These are phyloP conservation scores for Somion occarium DNA, from an alignment of 1,284 basidiomycete genomes.

Conservation along the genomic window DNA sequence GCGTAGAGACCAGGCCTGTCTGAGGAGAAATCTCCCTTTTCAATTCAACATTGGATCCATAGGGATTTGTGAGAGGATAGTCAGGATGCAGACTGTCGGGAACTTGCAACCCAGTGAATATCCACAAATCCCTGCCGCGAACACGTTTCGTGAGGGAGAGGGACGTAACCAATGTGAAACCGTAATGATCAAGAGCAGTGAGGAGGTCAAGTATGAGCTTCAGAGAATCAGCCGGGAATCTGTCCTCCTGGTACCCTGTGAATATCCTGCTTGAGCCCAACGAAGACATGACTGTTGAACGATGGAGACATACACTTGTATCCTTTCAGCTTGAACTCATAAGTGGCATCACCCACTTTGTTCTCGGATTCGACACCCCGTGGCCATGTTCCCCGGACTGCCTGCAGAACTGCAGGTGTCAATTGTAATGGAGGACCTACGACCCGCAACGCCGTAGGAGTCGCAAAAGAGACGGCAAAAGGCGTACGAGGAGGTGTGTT, in stretches of 20 bases:
- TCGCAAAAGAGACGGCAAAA: constrained; percentile 72
- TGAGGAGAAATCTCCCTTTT: constrained; percentile 21
- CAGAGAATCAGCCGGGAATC: constrained; percentile 72
- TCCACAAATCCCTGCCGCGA: constrained; percentile 72
- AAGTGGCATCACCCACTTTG: constrained; percentile 63
- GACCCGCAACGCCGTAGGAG: constrained; percentile 62
- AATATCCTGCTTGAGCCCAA: constrained; percentile 6
- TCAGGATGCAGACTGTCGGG: constrained; percentile 17
- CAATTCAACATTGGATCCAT: constrained; percentile 25
- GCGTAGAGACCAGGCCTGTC: not conserved
- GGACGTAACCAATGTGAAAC: constrained; percentile 65
- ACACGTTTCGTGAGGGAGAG: constrained; percentile 64
- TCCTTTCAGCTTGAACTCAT: constrained; percentile 76
- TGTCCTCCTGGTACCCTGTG: constrained; percentile 74
- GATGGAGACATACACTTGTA: constrained; percentile 57
- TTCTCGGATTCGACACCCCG: constrained; percentile 65
- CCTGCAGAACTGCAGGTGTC: constrained; percentile 73
- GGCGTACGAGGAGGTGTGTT: constrained; percentile 34
- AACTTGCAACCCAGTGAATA: constrained; percentile 50
- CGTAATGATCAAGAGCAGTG: constrained; percentile 59
- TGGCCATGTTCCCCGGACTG: constrained; percentile 75
- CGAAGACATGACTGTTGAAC: not conserved
- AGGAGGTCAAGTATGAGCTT: constrained; percentile 66
- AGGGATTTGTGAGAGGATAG: constrained; percentile 31
- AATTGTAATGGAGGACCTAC: constrained; percentile 67